Base-by-base conservation (phyloP, 345 rosid genomes). In the Bruguiera gymnorhiza region DNA sequence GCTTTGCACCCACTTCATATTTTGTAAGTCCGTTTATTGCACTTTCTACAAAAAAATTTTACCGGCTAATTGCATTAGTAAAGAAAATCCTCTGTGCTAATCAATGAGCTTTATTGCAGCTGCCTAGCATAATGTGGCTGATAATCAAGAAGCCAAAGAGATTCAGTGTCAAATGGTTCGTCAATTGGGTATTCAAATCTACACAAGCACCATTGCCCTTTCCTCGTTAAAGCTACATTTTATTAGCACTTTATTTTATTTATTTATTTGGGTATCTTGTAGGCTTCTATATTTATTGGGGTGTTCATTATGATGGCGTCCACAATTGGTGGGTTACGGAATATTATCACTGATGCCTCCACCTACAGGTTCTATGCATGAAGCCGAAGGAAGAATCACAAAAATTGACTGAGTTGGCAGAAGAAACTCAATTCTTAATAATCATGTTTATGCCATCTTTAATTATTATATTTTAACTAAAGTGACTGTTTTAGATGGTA, bases 71-170 rank as follows among this genome's bases (percentile, higher is more conserved):
- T 48, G 7, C 24, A 20, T 15, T 50, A 18, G 21, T 18, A 11
- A 13, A 21, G 61, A 6, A 19, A 19, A 26, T 58, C 34, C 62
- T 63, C 16, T 23, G 36, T 60, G 6, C 64, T 20, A 5, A 43
- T 15, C 2, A 55, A 21, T 73, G 34, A 72, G 16, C 24, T 53
- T 59, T 30, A 1, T 63, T 75, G 81, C 85, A 91, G 97, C 99
- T 95, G 43, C 99, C 99, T 11, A 78, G 97, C 69, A 75, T 95
- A 31, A 91, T 91, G 89, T 94, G 99, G 99, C 80, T 91, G 77
- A 75, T 82, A 60, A 84, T 91, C 87, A 91, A 85, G 93, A 95
- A 89, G 76, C 99, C 99, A 63, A 81, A 73, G 65, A 85, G 88
- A 81, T 89, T 83, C 76, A 79, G 96, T 78, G 11, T 63, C 75